Evolutionary conservation across 108 stramenopile genomes (phyloP).

Genomic region (Cyclotella sp.): DNA sequence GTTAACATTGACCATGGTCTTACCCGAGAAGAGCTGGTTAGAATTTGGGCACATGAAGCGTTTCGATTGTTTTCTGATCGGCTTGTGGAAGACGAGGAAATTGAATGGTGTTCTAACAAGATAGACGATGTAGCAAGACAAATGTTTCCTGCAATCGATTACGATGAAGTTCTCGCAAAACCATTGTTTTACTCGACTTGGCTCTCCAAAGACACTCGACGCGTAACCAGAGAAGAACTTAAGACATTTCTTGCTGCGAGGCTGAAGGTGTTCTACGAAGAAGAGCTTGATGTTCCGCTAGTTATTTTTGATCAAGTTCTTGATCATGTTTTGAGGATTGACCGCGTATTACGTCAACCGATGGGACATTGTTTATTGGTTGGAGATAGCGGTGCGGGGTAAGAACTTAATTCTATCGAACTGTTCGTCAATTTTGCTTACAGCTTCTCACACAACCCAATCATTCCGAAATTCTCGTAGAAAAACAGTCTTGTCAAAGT

Average conservation of each 20-base stretch:
- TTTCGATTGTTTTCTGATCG: slow-evolving; percentile 96
- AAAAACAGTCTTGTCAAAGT: slow-evolving; percentile 77
- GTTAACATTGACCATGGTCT: slow-evolving; percentile 79
- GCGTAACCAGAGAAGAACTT: slow-evolving; percentile 82
- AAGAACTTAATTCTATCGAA: slow-evolving; percentile 46
- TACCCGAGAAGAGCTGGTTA: slow-evolving; percentile 89
- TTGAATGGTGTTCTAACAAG: slow-evolving; percentile 87
- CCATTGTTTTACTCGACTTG: slow-evolving; percentile 95
- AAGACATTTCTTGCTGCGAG: slow-evolving; percentile 89
- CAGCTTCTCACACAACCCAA: not conserved
- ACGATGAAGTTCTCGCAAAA: slow-evolving; percentile 78
- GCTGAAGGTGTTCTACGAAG: slow-evolving; percentile 96
- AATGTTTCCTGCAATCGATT: slow-evolving; percentile 84
- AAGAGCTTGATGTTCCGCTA: slow-evolving; percentile 96
- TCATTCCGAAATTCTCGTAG: not conserved
- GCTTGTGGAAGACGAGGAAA: slow-evolving; percentile 88
- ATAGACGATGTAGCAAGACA: slow-evolving; percentile 80
- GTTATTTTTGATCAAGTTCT: slow-evolving; percentile 98
- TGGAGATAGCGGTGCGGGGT: slow-evolving; percentile 97
- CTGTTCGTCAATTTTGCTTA: not conserved
- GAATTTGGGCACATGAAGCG: slow-evolving; percentile 98
- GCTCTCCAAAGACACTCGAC: slow-evolving; percentile 92
- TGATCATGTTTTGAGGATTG: slow-evolving; percentile 91
- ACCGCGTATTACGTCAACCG: slow-evolving; percentile 88
- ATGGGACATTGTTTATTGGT: slow-evolving; percentile 93